Evolutionary conservation across 2,329 filamentous ascomycete species (phyloP), one percentile per base, ranked within the genome.

Genomic region (Phoma sp.): DNA sequence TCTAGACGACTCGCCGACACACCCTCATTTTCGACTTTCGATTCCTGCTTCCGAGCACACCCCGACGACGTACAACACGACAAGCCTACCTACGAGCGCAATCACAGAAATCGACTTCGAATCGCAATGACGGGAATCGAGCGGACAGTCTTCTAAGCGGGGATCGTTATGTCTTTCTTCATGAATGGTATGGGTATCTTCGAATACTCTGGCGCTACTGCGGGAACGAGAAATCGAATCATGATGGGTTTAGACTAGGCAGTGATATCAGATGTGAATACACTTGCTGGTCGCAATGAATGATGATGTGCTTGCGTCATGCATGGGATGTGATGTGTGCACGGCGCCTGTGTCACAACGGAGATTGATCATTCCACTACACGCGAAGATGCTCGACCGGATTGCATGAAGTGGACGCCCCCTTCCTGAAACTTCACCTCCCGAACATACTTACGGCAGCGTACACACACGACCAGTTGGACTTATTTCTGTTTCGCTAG

Each of bases 1-100:
- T 99, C 86, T 99, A 95, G 86, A 86, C 81, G 79, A 80, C 78
- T 83, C 80, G 75, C 78, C 75, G 71, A 72, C 66, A 64, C 71
- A 61, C 60, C 52, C 62, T 61, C 65, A 59, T 63, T 64, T 66
- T 70, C 67, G 67, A 66, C 67, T 68, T 63, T 65, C 69, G 62
- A 65, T 62, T 59, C 59, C 57, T 60, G 56, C 57, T 61, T 62
- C 24, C 46, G 47, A 50, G 46, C 42, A 55, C 46, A 45, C 36
- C 30, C n/a, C 42, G 32, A 27, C 39, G 52, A 27, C 39, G 52
- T 55, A 55, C 52, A 55, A 41, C 41, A 55, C 52, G 50, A 55
- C 46, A 50, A 55, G 58, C 61, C 62, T 53, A 65, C 57, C 58
- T 47, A 64, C 67, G 57, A 69, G 66, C 66, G 62, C 65, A 57